Conservation (phyloP, 768 basidiomycete species). For the Pisolithus albus region DNA sequence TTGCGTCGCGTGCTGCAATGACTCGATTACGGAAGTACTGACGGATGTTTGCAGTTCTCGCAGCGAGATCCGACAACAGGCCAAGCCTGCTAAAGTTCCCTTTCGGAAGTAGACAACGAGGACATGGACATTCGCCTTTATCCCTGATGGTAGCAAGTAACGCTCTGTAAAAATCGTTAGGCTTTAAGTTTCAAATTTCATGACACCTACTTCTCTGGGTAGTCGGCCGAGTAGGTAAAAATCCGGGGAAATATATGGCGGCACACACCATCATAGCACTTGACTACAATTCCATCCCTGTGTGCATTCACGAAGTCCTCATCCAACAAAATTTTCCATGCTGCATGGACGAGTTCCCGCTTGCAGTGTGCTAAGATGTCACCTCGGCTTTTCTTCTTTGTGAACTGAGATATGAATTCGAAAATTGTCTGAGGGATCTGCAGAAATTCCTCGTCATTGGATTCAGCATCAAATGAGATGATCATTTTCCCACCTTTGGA, state of each 20-base stretch:
- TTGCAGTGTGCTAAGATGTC: constrained; percentile 7
- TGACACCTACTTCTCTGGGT: not conserved
- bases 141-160: no score
- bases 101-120: no score
- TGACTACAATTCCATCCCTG: constrained; percentile 13
- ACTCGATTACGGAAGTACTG: no score
- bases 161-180: no score
- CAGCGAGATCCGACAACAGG: no score
- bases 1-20: no score
- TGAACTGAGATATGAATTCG: not conserved
- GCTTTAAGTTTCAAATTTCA: no score
- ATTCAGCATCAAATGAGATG: not conserved
- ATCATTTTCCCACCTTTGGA: no score
- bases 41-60: constrained; percentile 44
- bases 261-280: constrained; percentile 7
- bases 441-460: not conserved
- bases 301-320: constrained; percentile 4
- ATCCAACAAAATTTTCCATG: not conserved
- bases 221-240: constrained; percentile 14
- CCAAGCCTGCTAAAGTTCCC: no score
- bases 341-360: constrained; percentile 15
- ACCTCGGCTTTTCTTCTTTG: not conserved
- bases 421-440: not conserved
- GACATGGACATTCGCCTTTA: no score
- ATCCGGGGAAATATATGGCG: constrained; percentile 12